Percentiles rank a stretch among this genome's conserved stretches.
phyloP scores from a whole-genome alignment of 345 rosid genomes.

The Populus nigra region DNA sequence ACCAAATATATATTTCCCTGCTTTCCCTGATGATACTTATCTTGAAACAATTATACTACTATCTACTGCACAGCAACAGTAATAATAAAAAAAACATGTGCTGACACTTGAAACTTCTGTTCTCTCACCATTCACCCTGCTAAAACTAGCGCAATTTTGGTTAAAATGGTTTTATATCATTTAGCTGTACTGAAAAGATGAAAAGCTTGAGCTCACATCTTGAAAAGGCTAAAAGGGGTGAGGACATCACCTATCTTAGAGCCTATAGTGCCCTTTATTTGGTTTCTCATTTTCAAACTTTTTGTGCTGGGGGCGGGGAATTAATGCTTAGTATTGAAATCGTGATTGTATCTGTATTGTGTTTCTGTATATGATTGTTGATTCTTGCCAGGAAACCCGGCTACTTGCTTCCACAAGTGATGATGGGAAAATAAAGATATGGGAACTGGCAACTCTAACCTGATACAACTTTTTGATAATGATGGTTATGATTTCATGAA shows the following conservation, averaged over 20 bases:
- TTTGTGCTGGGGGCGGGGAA: no score
- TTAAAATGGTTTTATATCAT: no score
- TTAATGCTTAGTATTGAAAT: neutral
- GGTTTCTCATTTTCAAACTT: neutral
- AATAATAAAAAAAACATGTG: neutral
- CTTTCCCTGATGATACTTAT: neutral
- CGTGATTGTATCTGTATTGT: neutral
- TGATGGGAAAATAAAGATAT: slow-evolving; percentile 69
- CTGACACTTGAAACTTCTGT: neutral
- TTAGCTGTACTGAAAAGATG: no score
- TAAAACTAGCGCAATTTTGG: no score
- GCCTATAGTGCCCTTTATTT: neutral
- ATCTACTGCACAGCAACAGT: no score
- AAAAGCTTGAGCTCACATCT: no score
- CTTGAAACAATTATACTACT: neutral
- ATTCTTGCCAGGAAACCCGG: slow-evolving; percentile 42
- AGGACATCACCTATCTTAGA: no score
- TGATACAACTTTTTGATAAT: slow-evolving; percentile 17
- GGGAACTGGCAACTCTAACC: slow-evolving; percentile 50
- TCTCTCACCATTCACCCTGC: neutral
- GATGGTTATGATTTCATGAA: no score
- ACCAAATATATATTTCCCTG: neutral
- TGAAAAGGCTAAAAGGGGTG: no score
- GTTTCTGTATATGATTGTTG: neutral
- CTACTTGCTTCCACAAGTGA: slow-evolving; percentile 84